A percentile compares a stretch with the other conserved stretches of the same genome.
Evolutionary conservation across 2,329 filamentous ascomycete species (phyloP).

Genomic region (Podosphaera fusca): DNA sequence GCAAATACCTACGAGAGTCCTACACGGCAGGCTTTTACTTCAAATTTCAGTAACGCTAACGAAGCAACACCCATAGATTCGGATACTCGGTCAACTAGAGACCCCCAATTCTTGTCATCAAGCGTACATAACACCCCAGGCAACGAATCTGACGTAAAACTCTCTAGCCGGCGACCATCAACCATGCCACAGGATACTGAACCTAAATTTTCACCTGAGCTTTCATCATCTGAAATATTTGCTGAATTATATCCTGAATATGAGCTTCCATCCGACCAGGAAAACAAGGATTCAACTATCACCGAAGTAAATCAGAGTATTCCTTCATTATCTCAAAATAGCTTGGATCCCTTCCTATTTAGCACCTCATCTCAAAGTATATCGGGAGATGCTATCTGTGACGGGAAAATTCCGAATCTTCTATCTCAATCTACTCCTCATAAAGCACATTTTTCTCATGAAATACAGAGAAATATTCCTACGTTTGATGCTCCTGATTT

Average conservation of each 20-base stretch:
- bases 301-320: conserved; percentile 8
- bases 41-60: conserved; percentile 9
- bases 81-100: conserved; percentile 2
- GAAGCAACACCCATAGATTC: conserved; percentile 8
- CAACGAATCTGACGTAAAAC: conserved; percentile 9
- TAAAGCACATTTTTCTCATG: neutral
- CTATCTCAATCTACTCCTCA: conserved; percentile 5
- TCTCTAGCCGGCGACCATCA: conserved; percentile 19
- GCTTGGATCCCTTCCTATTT: conserved; percentile 19
- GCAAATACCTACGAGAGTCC: conserved; percentile 15
- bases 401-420: conserved; percentile 24
- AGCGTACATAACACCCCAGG: neutral
- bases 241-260: neutral
- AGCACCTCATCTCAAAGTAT: conserved; percentile 25
- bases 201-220: conserved; percentile 6
- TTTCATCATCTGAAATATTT: neutral
- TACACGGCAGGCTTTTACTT: conserved; percentile 12
- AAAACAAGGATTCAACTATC: conserved; percentile 3
- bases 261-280: neutral
- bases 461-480: neutral
- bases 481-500: conserved; percentile 8
- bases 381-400: conserved; percentile 28
- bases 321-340: conserved; percentile 8
- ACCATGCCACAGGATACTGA: conserved; percentile 18
- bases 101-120: neutral